phyloP scores from a whole-genome alignment of 73 alveolate species.

The Tetrahymena borealis region DNA sequence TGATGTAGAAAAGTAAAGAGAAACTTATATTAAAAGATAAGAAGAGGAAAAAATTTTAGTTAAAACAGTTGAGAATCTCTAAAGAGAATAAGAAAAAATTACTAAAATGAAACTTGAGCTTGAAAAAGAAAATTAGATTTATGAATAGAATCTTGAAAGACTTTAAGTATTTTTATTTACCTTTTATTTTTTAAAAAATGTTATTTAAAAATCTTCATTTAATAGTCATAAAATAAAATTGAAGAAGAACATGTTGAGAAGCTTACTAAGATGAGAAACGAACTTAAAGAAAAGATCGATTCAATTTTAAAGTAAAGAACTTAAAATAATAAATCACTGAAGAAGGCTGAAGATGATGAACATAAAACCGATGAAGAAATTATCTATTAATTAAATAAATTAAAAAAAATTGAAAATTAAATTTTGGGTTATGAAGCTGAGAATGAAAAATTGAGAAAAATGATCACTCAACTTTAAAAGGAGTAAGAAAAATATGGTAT shows the following conservation, averaged over 20 bases:
- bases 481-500: constrained; percentile 80
- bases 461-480: constrained; percentile 64
- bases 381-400: constrained; percentile 52
- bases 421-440: constrained; percentile 66
- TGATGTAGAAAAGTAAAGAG: constrained; percentile 4
- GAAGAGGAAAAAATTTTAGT: constrained; percentile 9
- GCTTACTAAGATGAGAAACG: constrained; percentile 56
- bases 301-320: constrained; percentile 64
- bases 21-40: background rate
- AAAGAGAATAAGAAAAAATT: constrained; percentile 8
- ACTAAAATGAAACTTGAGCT: background rate
- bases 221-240: background rate
- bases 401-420: constrained; percentile 69
- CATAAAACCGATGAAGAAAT: constrained; percentile 63
- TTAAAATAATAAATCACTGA: constrained; percentile 58
- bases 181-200: background rate
- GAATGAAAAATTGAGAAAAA: constrained; percentile 49
- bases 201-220: background rate
- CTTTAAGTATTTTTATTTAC: background rate
- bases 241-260: constrained; percentile 35
- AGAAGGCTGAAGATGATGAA: constrained; percentile 58
- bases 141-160: background rate
- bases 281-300: constrained; percentile 62
- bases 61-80: constrained; percentile 18
- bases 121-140: constrained; percentile 9